Percentiles rank a stretch among this genome's conserved stretches.
Conservation (phyloP, 179 eudicot species). For the Beta corolliflora region DNA sequence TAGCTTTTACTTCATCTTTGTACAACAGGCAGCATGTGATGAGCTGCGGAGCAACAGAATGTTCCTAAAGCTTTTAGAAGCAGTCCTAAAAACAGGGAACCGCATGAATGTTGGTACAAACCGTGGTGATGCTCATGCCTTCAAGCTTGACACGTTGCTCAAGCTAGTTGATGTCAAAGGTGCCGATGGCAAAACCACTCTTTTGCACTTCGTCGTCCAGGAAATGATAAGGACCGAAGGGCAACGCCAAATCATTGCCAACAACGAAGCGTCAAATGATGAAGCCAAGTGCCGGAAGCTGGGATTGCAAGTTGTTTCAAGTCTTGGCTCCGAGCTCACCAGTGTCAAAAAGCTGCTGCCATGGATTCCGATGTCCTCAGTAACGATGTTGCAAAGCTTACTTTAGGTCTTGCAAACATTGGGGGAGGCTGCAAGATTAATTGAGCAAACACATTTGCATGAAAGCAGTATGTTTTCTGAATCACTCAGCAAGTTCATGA, state of each 20-base stretch:
- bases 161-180: constrained; percentile 94
- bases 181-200: constrained; percentile 94
- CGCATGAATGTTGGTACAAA: constrained; percentile 97
- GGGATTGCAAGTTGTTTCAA: constrained; percentile 79
- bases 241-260: constrained; percentile 53
- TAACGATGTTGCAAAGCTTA: constrained; percentile 67
- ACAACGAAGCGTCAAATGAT: constrained; percentile 41
- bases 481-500: constrained; percentile 66
- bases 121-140: constrained; percentile 94
- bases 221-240: constrained; percentile 85
- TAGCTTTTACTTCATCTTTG: constrained; percentile 6
- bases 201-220: constrained; percentile 91
- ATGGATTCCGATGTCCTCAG: constrained; percentile 88
- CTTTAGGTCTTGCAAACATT: constrained; percentile 62
- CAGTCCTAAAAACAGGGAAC: constrained; percentile 92
- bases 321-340: constrained; percentile 75
- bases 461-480: constrained; percentile 54
- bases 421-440: constrained; percentile 53
- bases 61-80: constrained; percentile 95
- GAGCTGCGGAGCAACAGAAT: constrained; percentile 86
- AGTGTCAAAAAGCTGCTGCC: constrained; percentile 89
- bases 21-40: constrained; percentile 84
- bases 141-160: constrained; percentile 95
- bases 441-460: constrained; percentile 33
- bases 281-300: constrained; percentile 78